phyloP scores from a whole-genome alignment of 352 stramenopile genomes.

The Saprolegnia diclina region DNA sequence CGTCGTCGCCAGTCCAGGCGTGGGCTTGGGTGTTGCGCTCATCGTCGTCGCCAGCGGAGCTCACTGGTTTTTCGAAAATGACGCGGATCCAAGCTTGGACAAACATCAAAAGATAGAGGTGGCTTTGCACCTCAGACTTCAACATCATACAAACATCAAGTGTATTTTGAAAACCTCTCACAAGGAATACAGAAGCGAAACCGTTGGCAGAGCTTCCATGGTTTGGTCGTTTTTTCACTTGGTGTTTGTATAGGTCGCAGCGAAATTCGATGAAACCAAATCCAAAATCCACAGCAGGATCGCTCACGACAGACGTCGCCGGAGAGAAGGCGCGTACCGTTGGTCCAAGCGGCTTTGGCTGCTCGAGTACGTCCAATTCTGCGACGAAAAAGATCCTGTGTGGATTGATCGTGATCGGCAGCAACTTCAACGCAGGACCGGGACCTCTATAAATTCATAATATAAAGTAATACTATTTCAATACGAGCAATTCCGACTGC shows the following conservation, averaged over 20 bases:
- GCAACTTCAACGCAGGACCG: too few relatives aligned
- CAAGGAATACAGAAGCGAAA: neutral
- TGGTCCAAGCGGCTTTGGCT: too few relatives aligned
- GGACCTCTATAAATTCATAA: too few relatives aligned
- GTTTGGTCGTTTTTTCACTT: neutral
- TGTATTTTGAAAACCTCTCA: neutral
- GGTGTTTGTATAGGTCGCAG: neutral
- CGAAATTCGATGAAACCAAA: neutral
- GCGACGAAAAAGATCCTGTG: too few relatives aligned
- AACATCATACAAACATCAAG: constrained; percentile 13
- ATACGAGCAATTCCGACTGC: too few relatives aligned
- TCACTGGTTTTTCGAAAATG: constrained; percentile 5
- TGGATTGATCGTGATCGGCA: too few relatives aligned
- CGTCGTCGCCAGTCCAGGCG: neutral
- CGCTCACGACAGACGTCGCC: neutral
- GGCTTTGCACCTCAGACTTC: constrained; percentile 5
- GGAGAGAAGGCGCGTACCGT: too few relatives aligned
- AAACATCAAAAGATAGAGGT: constrained; percentile 12
- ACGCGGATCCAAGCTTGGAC: neutral
- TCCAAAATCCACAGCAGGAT: neutral
- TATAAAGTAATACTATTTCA: too few relatives aligned
- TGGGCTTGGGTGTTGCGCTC: neutral
- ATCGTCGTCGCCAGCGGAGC: neutral
- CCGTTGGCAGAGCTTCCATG: constrained; percentile 2
- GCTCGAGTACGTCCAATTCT: too few relatives aligned